Evolutionary conservation across 2,329 filamentous ascomycete species (phyloP), one percentile per base, ranked within the genome.

Genomic region (Aureobasidium leucospermi): DNA sequence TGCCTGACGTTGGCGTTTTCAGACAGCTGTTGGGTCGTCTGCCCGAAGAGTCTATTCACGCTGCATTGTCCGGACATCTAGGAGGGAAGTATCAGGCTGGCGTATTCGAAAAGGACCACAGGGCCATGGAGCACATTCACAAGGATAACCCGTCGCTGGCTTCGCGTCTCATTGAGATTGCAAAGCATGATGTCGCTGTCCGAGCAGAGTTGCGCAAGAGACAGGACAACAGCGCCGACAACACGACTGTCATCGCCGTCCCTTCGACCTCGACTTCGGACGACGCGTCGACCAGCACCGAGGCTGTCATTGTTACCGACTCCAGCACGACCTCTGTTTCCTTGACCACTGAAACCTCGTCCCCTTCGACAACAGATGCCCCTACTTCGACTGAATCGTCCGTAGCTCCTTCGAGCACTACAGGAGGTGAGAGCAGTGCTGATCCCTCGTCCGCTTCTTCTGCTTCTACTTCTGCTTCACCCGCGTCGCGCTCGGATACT

Each of bases 61-160:
- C 81, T 48, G 81, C 88, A 57, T 77, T 91, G 34, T 85, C 88
- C 70, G 76, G 79, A 62, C 80, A 85, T 66, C 76, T 85, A 58
- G 80, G 82, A 47, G 78, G 80, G 49, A 82, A 83, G 67, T 89
- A 85, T 73, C 81, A 84, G 69, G 81, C 88, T 68, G 87, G 86
- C 61, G 79, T 89, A 59, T 88, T 85, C 70, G 79, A 82, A 63
- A 82, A 84, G 63, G 86, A 88, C 67, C 79, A 78, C 64, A 76
- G 79, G 10, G 85, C 85, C 29, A 77, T 88, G 58, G 82, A 87
- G 70, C 82, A 80, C 36, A 78, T 88, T 31, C 81, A 85, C 72
- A 75, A 77, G 45, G 79, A 81, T 63, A 80, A 89, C 67, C 80
- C 84, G 23, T 77, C 80, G 39, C 76, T 88, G 39, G 85, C 85